A percentile compares a stretch with the other conserved stretches of the same genome.
Evolutionary conservation across 495 filamentous ascomycete species (phyloP).

Genomic region (Neurospora sp.): DNA sequence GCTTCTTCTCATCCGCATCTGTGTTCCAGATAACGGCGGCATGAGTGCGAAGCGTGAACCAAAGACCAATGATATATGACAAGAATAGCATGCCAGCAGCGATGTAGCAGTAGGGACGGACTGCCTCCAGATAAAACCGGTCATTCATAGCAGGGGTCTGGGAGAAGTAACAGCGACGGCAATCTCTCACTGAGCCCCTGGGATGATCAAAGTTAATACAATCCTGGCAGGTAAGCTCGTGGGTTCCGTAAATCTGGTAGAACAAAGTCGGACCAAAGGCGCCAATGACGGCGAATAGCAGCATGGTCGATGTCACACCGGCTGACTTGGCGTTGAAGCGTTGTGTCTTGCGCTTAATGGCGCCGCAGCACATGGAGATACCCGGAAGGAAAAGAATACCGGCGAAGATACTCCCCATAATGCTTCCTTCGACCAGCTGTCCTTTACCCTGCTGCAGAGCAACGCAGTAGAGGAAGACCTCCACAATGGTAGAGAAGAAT

Average conservation of each 20-base stretch:
- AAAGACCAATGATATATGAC: constrained; percentile 85
- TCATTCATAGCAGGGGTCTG: constrained; percentile 80
- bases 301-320: constrained; percentile 95
- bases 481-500: constrained; percentile 97
- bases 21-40: constrained; percentile 94
- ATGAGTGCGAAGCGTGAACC: constrained; percentile 94
- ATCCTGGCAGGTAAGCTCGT: constrained; percentile 82
- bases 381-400: constrained; percentile 93
- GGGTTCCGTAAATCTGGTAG: constrained; percentile 97
- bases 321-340: constrained; percentile 97
- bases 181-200: constrained; percentile 46
- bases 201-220: constrained; percentile 47
- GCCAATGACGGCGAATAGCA: constrained; percentile 91
- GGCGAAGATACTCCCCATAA: constrained; percentile 95
- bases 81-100: constrained; percentile 78
- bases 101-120: constrained; percentile 87
- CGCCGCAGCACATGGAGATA: constrained; percentile 98
- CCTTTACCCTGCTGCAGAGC: constrained; percentile 89
- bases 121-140: constrained; percentile 77
- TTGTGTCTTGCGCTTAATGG: constrained; percentile 95
- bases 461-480: constrained; percentile 96
- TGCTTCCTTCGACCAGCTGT: constrained; percentile 87
- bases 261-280: constrained; percentile 98
- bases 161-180: constrained; percentile 86
- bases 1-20: constrained; percentile 76